Conservation (phyloP, 1,284 basidiomycete genomes). For the Cryptococcus deneoformans region DNA sequence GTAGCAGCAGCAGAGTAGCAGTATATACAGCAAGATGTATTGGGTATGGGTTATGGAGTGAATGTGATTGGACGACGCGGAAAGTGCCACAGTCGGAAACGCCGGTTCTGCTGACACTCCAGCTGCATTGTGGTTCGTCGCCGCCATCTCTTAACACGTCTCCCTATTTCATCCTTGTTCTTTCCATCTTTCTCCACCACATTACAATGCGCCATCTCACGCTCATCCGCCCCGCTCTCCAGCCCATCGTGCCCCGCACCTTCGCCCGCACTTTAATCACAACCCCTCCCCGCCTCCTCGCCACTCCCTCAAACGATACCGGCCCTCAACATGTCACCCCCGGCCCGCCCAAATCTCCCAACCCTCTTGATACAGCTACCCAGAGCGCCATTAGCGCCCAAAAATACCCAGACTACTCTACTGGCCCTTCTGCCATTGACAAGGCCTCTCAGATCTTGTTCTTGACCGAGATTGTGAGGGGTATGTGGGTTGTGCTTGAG, state of each 20-base stretch:
- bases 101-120: neutral
- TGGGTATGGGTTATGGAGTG: neutral
- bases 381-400: constrained; percentile 11
- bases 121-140: neutral
- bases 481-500: constrained; percentile 99
- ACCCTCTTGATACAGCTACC: constrained; percentile 21
- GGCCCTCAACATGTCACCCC: constrained; percentile 23
- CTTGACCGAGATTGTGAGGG: constrained; percentile 96
- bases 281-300: constrained; percentile 20
- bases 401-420: constrained; percentile 45
- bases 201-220: neutral
- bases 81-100: neutral
- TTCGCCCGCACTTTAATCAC: constrained; percentile 7
- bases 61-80: neutral
- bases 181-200: neutral
- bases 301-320: constrained; percentile 26
- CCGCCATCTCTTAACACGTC: neutral
- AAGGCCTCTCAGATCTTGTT: constrained; percentile 97
- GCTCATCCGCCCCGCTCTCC: neutral
- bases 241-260: neutral
- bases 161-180: neutral
- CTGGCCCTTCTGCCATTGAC: constrained; percentile 84
- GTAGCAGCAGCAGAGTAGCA: too few species aligned
- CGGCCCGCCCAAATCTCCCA: constrained; percentile 33
- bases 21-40: neutral